These are phyloP conservation scores for Fraxinus angustifolia DNA, from an alignment of 305 asterid species.

Conservation along the genomic window DNA sequence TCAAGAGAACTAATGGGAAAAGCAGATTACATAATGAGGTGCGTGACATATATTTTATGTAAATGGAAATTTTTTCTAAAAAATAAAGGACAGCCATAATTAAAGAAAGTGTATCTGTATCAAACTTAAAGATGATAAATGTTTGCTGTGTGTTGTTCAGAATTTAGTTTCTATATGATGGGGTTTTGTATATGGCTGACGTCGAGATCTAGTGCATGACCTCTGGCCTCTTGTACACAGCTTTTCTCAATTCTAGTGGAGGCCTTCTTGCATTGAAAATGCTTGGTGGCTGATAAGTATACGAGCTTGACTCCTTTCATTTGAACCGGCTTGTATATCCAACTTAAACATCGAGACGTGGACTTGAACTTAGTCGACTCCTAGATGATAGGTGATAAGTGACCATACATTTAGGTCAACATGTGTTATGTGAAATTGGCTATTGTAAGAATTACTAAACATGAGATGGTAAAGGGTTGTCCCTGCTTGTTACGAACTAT, in stretches of 20 bases:
- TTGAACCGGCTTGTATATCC: neutral
- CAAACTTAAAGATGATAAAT: neutral
- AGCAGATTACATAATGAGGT: slow-evolving; percentile 3
- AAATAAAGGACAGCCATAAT: neutral
- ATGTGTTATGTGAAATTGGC: neutral
- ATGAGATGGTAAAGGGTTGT: neutral
- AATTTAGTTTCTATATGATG: neutral
- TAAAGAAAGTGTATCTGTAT: neutral
- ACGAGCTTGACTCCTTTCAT: neutral
- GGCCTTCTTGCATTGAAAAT: neutral
- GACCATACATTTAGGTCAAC: neutral
- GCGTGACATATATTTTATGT: neutral
- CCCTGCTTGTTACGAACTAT: neutral
- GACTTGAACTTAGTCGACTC: neutral
- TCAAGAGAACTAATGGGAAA: neutral
- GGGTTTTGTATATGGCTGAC: neutral
- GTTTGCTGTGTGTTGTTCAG: neutral
- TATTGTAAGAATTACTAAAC: neutral
- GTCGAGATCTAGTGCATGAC: neutral
- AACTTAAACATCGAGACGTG: neutral
- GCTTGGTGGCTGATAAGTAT: neutral
- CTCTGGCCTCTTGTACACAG: neutral
- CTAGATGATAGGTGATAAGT: neutral
- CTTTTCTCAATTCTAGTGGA: neutral
- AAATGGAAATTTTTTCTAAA: neutral